Evolutionary conservation across 352 stramenopile species (phyloP), one percentile per base, ranked within the genome.

Genomic region (Phytophthora crassamura): DNA sequence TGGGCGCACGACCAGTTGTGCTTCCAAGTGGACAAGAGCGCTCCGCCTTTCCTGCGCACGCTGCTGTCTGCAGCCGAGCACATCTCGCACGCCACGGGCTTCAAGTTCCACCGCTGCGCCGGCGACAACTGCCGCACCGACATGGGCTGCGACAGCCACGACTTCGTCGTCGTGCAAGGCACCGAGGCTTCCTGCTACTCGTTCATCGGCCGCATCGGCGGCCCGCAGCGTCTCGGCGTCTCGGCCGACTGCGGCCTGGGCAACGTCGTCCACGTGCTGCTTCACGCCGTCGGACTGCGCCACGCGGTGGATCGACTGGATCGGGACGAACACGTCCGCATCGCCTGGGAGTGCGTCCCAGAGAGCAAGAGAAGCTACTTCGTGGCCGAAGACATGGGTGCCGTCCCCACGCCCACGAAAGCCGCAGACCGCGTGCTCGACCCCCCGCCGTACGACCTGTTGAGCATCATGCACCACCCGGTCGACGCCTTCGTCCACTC

Each of bases 401-500:
- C 64, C 30, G 48, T 36, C 16, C 38, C 58, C 0, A 54, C 45
- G 3, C 9, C 50, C 2, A 56, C 50, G 9, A 56, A 47, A 15
- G 66, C 75, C 12, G 74, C 76, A 7, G 41, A 72, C 16, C 52
- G 30, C 3, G 22, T 59, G 4, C 35, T 72, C 5, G 34, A 57
- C 2, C 62, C 67, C 7, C 63, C 67, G 32, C 80, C 85, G 2
- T 95, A 95, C 67, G 84, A 95, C 49, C 90, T 91, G 55, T 93
- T 83, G 72, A 94, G 84, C 59, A 90, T 95, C 69, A 95, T 95
- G 85, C 87, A 95, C 59, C 80, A 90, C 50, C 80, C 85, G 11
- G 52, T 76, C 0, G 75, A 88, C 58, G 87, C 83, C 6, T 95
- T 95, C 39, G 82, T 90, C 33, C 78, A 82, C 49, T 81, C 67